A percentile compares a stretch with the other conserved stretches of the same genome.
Conservation (phyloP, 1,284 basidiomycete genomes). For the Sanghuangporus sanghuang region DNA sequence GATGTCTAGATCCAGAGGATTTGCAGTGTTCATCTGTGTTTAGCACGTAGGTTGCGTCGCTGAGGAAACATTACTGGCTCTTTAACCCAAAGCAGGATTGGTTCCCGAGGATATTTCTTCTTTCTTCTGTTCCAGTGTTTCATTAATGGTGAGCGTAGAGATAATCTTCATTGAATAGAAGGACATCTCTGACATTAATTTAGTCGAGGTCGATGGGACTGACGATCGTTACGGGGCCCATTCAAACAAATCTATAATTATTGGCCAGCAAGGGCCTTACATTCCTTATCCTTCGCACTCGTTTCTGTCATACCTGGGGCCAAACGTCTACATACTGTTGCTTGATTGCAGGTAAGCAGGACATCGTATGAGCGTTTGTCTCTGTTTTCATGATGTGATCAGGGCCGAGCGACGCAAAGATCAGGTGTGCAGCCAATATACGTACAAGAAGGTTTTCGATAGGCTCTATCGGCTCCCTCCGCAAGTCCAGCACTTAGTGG, state of each 20-base stretch:
- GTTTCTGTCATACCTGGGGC: constrained; percentile 69
- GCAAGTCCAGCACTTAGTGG: constrained; percentile 73
- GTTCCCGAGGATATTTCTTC: constrained; percentile 83
- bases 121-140: constrained; percentile 92
- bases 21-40: constrained; percentile 79
- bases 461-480: constrained; percentile 52
- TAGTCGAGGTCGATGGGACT: constrained; percentile 72
- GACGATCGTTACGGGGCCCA: constrained; percentile 55
- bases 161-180: not conserved
- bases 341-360: constrained; percentile 74
- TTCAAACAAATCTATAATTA: constrained; percentile 64
- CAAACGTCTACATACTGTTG: constrained; percentile 65
- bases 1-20: constrained; percentile 67
- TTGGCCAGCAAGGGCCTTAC: constrained; percentile 74
- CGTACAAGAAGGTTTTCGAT: constrained; percentile 76
- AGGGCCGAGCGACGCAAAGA: constrained; percentile 84
- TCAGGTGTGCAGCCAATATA: constrained; percentile 66
- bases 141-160: constrained; percentile 54
- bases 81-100: constrained; percentile 46
- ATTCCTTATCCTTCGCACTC: constrained; percentile 80
- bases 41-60: constrained; percentile 42
- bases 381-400: not conserved
- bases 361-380: constrained; percentile 1
- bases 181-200: constrained; percentile 15
- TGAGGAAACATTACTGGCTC: not conserved